phyloP scores from a whole-genome alignment of 371 early-diverging fungal species.

The Parasitella parasitica region DNA sequence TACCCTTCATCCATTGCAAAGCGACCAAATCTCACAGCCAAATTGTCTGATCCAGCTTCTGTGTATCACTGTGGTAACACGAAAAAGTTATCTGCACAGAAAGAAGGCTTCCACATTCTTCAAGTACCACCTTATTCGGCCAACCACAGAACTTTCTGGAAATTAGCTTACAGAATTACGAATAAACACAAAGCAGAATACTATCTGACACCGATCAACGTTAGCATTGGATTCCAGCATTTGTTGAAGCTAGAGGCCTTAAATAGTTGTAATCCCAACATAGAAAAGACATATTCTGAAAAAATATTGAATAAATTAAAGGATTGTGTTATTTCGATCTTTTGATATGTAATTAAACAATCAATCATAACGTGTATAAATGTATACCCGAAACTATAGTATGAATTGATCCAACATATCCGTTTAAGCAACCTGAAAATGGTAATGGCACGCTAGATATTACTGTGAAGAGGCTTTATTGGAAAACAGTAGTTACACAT shows the following conservation, averaged over 20 bases:
- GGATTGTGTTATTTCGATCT: background rate
- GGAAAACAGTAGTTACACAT: too few relatives aligned
- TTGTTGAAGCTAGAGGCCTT: background rate
- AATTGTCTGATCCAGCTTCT: background rate
- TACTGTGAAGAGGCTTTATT: too few relatives aligned
- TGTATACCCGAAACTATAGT: too few relatives aligned
- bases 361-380: too few relatives aligned
- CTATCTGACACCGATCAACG: background rate
- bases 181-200: background rate
- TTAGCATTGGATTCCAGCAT: background rate
- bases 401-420: too few relatives aligned
- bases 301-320: background rate
- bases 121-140: background rate
- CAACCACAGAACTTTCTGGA: background rate
- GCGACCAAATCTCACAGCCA: background rate
- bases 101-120: conserved; percentile 5
- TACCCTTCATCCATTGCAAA: background rate
- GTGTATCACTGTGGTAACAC: background rate
- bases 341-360: background rate
- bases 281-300: background rate
- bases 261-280: background rate
- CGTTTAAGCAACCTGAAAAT: too few relatives aligned
- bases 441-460: too few relatives aligned
- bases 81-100: background rate
- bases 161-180: background rate